Percentiles rank a stretch among this genome's conserved stretches.
phyloP scores from a whole-genome alignment of 2,329 filamentous ascomycete species.

The Phaeophleospora eucalypticola region DNA sequence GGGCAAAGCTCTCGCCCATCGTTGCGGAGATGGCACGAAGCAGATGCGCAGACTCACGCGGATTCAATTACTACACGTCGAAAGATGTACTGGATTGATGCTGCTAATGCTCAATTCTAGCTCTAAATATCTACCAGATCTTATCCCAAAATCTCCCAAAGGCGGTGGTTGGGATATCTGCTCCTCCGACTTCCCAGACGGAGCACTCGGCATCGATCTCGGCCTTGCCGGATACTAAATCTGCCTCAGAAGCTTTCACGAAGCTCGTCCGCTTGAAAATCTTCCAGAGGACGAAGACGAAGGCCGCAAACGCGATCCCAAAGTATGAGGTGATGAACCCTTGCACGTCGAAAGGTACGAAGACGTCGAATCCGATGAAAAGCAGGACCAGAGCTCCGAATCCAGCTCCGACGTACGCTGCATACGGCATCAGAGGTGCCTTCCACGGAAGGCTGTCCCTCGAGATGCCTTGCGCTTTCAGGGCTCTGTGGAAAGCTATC shows the following conservation, averaged over 20 bases:
- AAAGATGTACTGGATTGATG: neutral
- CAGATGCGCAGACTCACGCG: no score
- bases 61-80: no score
- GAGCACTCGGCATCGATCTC: conserved; percentile 39
- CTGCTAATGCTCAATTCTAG: no score
- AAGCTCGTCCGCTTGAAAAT: conserved; percentile 57
- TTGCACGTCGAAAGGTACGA: conserved; percentile 3
- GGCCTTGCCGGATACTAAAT: conserved; percentile 44
- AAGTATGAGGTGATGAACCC: conserved; percentile 11
- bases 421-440: conserved; percentile 8
- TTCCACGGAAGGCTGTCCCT: conserved; percentile 7
- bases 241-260: conserved; percentile 38
- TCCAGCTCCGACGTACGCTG: conserved; percentile 4
- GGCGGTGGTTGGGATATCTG: conserved; percentile 3
- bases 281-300: conserved; percentile 61
- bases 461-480: conserved; percentile 7
- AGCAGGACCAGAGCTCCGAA: conserved; percentile 3
- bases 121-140: conserved; percentile 10
- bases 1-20: no score
- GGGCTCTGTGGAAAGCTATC: conserved; percentile 24
- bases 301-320: conserved; percentile 6
- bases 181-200: conserved; percentile 4
- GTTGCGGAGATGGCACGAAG: no score
- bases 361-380: conserved; percentile 11
- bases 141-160: conserved; percentile 8